phyloP scores from a whole-genome alignment of 2,329 filamentous ascomycete species.

The Claviceps maximensis region DNA sequence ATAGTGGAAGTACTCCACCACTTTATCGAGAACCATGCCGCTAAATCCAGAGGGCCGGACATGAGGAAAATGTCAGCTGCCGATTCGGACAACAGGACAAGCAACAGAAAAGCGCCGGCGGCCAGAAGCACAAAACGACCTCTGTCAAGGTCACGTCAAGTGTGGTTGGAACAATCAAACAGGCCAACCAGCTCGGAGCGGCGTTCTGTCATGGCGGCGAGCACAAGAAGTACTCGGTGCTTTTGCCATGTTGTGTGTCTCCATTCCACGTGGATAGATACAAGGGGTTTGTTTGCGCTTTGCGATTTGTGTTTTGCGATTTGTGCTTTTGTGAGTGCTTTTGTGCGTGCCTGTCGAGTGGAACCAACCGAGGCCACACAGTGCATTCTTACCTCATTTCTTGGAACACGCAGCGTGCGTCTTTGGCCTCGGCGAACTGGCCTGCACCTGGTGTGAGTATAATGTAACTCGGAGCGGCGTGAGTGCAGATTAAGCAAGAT shows the following conservation, averaged over 20 bases:
- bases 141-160: conserved; percentile 43
- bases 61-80: conserved; percentile 6
- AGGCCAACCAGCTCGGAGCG: conserved; percentile 23
- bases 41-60: conserved; percentile 29
- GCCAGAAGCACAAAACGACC: neutral
- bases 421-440: conserved; percentile 51
- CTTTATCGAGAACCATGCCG: conserved; percentile 62
- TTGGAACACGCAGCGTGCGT: conserved; percentile 52
- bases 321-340: neutral
- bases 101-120: conserved; percentile 1
- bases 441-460: conserved; percentile 25
- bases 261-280: conserved; percentile 17
- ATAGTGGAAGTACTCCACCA: conserved; percentile 75
- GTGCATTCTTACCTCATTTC: conserved; percentile 54
- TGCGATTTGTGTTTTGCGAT: no score
- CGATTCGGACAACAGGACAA: neutral
- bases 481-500: neutral
- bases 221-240: conserved; percentile 14
- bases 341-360: neutral
- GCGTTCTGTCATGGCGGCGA: conserved; percentile 30
- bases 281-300: no score
- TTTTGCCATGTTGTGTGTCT: conserved; percentile 26
- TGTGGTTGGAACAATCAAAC: conserved; percentile 42
- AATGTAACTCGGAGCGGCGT: neutral
- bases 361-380: neutral